Base-by-base conservation (phyloP, 139 green algal species). In the Tetraselmis striata region DNA sequence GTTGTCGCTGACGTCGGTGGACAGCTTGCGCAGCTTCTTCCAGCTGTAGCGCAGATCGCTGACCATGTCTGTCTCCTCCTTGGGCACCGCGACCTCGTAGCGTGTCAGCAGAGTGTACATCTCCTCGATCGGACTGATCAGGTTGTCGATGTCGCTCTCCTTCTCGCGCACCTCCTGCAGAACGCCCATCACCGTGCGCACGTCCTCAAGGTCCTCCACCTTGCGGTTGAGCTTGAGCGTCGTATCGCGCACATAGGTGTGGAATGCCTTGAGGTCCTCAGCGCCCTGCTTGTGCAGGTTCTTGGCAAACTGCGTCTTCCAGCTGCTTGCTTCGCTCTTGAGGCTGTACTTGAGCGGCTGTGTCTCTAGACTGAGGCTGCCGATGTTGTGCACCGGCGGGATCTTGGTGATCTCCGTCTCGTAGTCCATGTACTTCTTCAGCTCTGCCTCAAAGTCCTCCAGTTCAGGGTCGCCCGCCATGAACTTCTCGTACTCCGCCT, bases 301-400 rank as follows among this genome's bases (percentile, higher is more conserved):
- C 79, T 94, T 90, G 23, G 95, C 93, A 86, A 97, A 98, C 86
- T 95, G 91, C 24, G 91, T 89, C 92, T 98, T 98, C 95, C 95
- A 98, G 31, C 87, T 89, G 18, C 90, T 92, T 0, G 95, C 93
- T 88, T 98, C 95, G 22, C 84, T 82, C 85, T 94, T 94, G 26
- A 98, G 87, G 0, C 87, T 91, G 81, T 89, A 89, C 88, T 98
- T 98, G 28, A 98, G 89, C 1, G 95, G 94, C 84, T 92, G 82
- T 0, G 92, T 96, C 85, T 96, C 94, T 26, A 98, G 84, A 1
- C 86, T 91, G 28, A 98, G 85, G 1, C 92, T 89, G 31, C 95
- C 95, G 32, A 98, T 95, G 89, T 94, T 95, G 85, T 98, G 92
- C 83, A 95, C 86, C 23, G 85, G 76, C 1, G 90, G 29, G 45